Base-by-base conservation (phyloP, 306 rosid genomes). In the Cucurbita maxima region DNA sequence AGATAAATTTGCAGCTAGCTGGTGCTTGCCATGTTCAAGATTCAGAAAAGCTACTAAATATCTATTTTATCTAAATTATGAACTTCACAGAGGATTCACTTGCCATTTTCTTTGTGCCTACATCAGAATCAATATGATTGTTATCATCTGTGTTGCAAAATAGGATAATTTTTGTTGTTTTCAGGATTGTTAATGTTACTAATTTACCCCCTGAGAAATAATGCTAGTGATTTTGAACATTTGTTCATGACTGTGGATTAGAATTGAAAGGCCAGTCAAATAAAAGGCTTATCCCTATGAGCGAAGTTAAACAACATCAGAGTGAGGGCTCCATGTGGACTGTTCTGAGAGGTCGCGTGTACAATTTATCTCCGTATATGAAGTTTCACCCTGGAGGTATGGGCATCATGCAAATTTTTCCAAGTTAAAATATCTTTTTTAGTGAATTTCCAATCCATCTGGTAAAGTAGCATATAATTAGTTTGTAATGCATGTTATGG, bases 301-400 rank as follows among this genome's bases (percentile, higher is more conserved):
- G 80, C 74, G 97, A 89, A 85, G 99, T 91, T 75, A 89, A 81
- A 85, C 84, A 89, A 54, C 87, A 91, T 78, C 89, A 78, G 72
- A 81, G 81, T 47, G 97, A 88, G 72, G 99, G 85, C 51, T 82
- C 92, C 16, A 88, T 89, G 95, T 94, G 99, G 97, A 94, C 99
- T 74, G 96, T 90, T 82, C 84, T 94, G 43, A 94, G 91, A 81
- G 99, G 97, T 20, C 92, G 87, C 18, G 92, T 91, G 78, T 93
- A 93, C 77, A 93, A 93, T 81, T 53, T 93, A 80, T 86, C 87
- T 74, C 96, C 97, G 10, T 93, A 93, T 74, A 85, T 90, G 96
- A 88, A 85, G 79, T 93, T 93, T 79, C 98, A 90, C 73, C 97
- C 98, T n/a, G 97, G 97, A 82, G 97, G 97, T 90, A 88, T 76